Base-by-base conservation (phyloP, 805 yeast species). In the Candida silvatica region DNA sequence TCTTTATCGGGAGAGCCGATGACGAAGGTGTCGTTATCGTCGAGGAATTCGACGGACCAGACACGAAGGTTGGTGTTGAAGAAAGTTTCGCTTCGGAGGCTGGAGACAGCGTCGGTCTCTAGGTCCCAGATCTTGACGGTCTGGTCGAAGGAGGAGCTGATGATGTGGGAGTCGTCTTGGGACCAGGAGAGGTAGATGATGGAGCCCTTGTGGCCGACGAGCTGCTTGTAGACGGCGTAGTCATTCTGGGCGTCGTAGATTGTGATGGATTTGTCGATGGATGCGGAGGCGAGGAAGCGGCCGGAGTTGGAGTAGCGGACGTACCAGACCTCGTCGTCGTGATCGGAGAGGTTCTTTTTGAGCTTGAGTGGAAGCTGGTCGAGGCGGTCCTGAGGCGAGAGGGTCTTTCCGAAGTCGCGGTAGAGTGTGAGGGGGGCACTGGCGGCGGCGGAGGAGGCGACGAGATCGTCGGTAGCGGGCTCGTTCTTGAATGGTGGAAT, bases 241-340 rank as follows among this genome's bases (percentile, higher is more conserved):
- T 61, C 59, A 29, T 76, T 62, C 4, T 59, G 50, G 2, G 78
- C 80, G 51, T 79, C 80, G 60, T 83, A 86, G 9, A 87, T 64
- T 22, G 74, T 58, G 25, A 84, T 65, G 17, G 67, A 62, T 5
- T 74, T 67, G 51, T 85, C 94, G 12, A 74, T 68, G 6, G 92
- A 76, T 0, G 88, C 81, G 1, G 88, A 72, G n/a, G 85, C 94
- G 27, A 88, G 59, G 43, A 64, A 76, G 41, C 66, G 68, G 3
- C 96, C 96, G 57, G 72, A 69, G 31, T 86, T 82, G 5, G 92
- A 80, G 50, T 84, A 87, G 38, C 72, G 71, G 11, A 81, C 66
- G 50, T 67, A 80, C 97, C 97, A 88, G 9, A 85, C 90, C 53
- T 88, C 95, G 49, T 79, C 75, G 1, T 60, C 54, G 48, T 83